Evolutionary conservation across 164 flowering plant species (phyloP), one percentile per base, ranked within the genome.

Genomic region (Tinospora cordifolia): DNA sequence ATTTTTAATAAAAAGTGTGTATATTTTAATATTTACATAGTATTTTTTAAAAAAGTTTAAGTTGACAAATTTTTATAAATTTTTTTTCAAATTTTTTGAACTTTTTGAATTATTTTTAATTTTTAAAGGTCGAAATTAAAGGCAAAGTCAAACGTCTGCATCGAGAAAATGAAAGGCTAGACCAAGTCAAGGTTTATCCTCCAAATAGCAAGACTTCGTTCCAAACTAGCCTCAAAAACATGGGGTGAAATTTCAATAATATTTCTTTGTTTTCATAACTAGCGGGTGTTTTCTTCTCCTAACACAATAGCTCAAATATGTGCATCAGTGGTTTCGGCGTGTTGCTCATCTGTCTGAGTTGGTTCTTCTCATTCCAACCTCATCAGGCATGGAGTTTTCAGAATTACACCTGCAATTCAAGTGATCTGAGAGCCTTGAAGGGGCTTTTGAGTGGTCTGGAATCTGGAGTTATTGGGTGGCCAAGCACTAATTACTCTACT

Each of bases 361-460:
- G 60, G 21, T 54, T 54, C 58, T 51, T 51, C 60, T 54, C 22
- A 7, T 51, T 51, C 19, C 24, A 54, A 17, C 22, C 60, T 54
- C 60, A 21, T 64, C 65, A 57, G 13, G 60, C 46, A 1, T 68
- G 68, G 69, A 40, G 24, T 46, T 76, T 63, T 34, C 27, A 63
- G 46, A 69, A 67, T n/a, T 21, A 38, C 10, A 70, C 65, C 36
- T 71, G 77, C 34, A 71, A 72, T 39, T 68, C 73, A 24, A 51
- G 30, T 68, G 82, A 74, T 44, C n/a, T 65, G 22, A 41, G 7
- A 66, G 71, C 73, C 44, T 58, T 79, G 63, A n/a, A 57, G 39
- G 71, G 36, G n/a, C 67, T 75, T 51, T 8, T 47, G 5, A 59
- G 44, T 36, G 65, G 68, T 19, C 38, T 69, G 66, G 69, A 73